Conservation (phyloP, 1,284 basidiomycete species). For the Ustilago crameri region DNA sequence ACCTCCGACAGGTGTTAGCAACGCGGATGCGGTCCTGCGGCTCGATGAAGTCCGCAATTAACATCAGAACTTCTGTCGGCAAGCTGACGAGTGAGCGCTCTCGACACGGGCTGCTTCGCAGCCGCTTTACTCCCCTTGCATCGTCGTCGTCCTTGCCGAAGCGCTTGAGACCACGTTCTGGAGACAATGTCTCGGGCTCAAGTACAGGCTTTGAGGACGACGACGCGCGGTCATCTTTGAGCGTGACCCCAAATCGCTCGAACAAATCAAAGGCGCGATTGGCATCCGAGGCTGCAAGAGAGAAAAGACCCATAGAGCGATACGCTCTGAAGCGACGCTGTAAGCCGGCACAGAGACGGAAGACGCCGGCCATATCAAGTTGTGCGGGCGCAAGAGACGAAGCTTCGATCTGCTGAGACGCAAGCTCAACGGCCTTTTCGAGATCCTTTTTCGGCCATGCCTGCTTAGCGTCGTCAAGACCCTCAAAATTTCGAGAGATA, state of each 20-base stretch:
- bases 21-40: constrained; percentile 5
- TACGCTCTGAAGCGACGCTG: constrained; percentile 10
- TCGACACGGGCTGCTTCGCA: not conserved
- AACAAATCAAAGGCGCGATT: constrained; percentile 7
- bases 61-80: constrained; percentile 1
- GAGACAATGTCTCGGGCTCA: too few species aligned
- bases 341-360: constrained; percentile 1
- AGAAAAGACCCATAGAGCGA: constrained; percentile 1
- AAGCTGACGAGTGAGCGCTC: not conserved
- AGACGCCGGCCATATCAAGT: not conserved
- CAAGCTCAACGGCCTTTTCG: constrained; percentile 9
- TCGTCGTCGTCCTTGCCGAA: too few species aligned
- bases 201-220: not conserved
- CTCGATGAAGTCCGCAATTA: constrained; percentile 4
- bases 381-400: not conserved
- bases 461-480: not conserved
- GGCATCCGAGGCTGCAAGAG: constrained; percentile 8
- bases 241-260: not conserved
- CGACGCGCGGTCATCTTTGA: not conserved
- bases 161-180: too few species aligned
- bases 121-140: not conserved
- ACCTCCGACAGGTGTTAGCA: constrained; percentile 2
- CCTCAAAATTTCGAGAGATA: too few species aligned
- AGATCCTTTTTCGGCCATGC: constrained; percentile 8
- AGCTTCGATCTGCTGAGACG: constrained; percentile 4